Conservation (phyloP, 192 early-diverging fungal species). For the Coemansia reversa region DNA sequence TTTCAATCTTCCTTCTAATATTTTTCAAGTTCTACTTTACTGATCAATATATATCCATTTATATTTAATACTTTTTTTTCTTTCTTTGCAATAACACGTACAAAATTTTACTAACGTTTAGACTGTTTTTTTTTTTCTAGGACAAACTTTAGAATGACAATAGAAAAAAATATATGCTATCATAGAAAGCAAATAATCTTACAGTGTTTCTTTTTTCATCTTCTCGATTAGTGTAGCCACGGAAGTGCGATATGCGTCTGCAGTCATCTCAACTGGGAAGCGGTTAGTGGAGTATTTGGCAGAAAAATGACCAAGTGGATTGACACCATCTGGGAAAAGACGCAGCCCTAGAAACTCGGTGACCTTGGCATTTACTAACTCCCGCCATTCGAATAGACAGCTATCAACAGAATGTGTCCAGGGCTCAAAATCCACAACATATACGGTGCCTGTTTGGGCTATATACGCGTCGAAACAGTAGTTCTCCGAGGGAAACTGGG, state of each 20-base stretch:
- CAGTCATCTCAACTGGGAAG: constrained; percentile 47
- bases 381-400: constrained; percentile 81
- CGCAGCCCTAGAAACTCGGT: constrained; percentile 22
- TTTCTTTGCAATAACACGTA: background rate
- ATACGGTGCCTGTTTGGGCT: constrained; percentile 57
- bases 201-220: constrained; percentile 7
- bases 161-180: background rate
- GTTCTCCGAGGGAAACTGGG: constrained; percentile 61
- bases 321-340: constrained; percentile 44
- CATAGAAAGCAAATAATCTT: background rate
- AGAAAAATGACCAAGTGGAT: constrained; percentile 38
- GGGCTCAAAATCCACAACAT: constrained; percentile 91
- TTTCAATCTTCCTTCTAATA: no score
- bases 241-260: constrained; percentile 25
- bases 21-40: no score
- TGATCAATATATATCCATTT: no score
- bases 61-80: no score
- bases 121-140: no score
- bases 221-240: constrained; percentile 31
- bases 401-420: constrained; percentile 77
- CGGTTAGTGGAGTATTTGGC: constrained; percentile 43
- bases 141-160: background rate
- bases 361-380: constrained; percentile 34
- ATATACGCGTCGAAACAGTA: constrained; percentile 94
- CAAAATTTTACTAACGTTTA: no score